phyloP scores from a whole-genome alignment of 2,329 filamentous ascomycete genomes.

The Cladophialophora chaetospira region DNA sequence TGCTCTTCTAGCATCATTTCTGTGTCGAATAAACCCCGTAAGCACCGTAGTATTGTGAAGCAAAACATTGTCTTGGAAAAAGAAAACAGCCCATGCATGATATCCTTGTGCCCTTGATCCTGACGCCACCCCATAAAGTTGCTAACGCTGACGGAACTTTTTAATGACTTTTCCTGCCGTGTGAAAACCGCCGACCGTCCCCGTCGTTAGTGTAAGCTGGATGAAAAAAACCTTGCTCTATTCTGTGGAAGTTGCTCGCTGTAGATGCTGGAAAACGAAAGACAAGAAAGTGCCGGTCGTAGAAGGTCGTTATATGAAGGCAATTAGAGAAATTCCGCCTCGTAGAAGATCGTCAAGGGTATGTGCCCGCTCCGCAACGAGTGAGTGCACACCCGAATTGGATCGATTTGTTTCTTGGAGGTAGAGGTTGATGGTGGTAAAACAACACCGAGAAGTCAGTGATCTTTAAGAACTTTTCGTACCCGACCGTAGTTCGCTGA shows the following conservation, averaged over 20 bases:
- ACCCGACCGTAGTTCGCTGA: conserved; percentile 18
- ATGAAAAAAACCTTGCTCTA: conserved; percentile 22
- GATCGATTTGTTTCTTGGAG: neutral
- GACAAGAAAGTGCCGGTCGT: conserved; percentile 25
- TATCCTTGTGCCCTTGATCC: conserved; percentile 8
- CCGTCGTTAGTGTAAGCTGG: conserved; percentile 26
- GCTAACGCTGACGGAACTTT: conserved; percentile 19
- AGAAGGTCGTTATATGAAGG: conserved; percentile 30
- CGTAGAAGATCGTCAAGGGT: conserved; percentile 3
- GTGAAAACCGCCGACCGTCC: conserved; percentile 17
- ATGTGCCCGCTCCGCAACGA: neutral
- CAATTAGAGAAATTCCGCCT: conserved; percentile 26
- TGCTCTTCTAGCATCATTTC: conserved; percentile 8
- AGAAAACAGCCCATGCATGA: conserved; percentile 13
- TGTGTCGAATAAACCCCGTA: conserved; percentile 12
- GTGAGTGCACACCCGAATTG: neutral
- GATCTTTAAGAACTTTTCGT: conserved; percentile 21
- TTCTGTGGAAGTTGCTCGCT: conserved; percentile 25
- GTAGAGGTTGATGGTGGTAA: conserved; percentile 12
- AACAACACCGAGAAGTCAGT: conserved; percentile 20
- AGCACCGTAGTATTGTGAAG: conserved; percentile 11
- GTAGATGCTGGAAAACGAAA: conserved; percentile 30
- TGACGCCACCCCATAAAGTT: conserved; percentile 19
- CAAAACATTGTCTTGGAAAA: conserved; percentile 15
- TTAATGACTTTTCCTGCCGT: conserved; percentile 27